Base-by-base conservation (phyloP, 352 stramenopile genomes). In the Globisporangium rhizosaccharum region DNA sequence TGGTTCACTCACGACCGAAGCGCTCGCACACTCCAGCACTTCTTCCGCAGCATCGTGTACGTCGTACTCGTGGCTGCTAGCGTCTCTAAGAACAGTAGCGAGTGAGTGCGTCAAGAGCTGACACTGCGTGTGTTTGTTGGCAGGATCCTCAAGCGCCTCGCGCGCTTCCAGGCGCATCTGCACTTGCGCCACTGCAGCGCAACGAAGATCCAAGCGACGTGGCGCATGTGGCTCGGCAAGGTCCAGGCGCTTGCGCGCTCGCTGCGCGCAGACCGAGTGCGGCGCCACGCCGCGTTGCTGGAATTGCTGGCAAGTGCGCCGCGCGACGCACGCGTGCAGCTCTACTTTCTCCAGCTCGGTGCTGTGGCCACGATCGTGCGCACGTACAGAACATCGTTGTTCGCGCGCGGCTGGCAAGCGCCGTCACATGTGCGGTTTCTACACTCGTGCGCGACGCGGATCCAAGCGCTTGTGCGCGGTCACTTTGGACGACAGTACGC, bases 181-280 rank as follows among this genome's bases (percentile, higher is more conserved):
- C 65, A 54, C 28, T 73, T 73, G 0, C 75, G 77, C 37, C 57
- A 66, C 39, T 48, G 37, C n/a, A 76, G 67, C 33, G 77, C 73
- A 2, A 79, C 62, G 4, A 77, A 67, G 46, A 87, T 93, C 45
- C 83, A 93, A 59, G 71, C 81, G 2, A 75, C 64, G n/a, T 93
- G 81, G 81, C 70, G 83, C 36, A 93, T 93, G 81, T 93, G 81
- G 81, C 59, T 70, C 5, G 77, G 65, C 28, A 90, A 88, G 57
- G 76, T 84, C 17, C 54, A 62, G 3, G 72, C 74, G 46, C 69
- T 75, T 11, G 74, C 79, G 18, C 61, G 55, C 15, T 59, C 53
- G 23, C 50, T 93, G 33, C 70, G 67, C 20, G 68, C 71, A 50
- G 66, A 83, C 28, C 70, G 64, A 7, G 62, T 41, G 4, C 63